These are phyloP conservation scores for Lyophyllum atratum DNA, from an alignment of 768 basidiomycete genomes.

Conservation along the genomic window DNA sequence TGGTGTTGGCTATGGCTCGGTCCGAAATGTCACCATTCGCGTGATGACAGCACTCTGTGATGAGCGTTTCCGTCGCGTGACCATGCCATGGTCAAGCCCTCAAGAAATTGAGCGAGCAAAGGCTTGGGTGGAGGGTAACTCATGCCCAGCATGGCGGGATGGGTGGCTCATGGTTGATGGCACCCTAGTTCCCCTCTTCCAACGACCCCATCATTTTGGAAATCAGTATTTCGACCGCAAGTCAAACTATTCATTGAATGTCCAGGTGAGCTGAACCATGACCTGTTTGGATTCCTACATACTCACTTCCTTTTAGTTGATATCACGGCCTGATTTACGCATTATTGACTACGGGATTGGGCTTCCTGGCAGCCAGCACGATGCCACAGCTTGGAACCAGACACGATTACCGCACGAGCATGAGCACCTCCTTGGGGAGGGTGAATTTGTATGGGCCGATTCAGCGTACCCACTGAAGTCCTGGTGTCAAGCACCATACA, in stretches of 20 bases:
- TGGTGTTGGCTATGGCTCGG: conserved; percentile 36
- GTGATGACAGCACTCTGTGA: conserved; percentile 28
- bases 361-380: conserved; percentile 32
- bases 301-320: conserved; percentile 9
- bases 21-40: conserved; percentile 22
- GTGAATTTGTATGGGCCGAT: conserved; percentile 32
- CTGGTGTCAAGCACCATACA: conserved; percentile 26
- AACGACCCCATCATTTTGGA: conserved; percentile 31
- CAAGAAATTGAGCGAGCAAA: conserved; percentile 32
- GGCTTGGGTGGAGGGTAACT: conserved; percentile 34
- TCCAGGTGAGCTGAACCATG: conserved; percentile 11
- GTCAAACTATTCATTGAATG: conserved; percentile 36
- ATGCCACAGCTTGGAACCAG: conserved; percentile 31
- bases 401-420: conserved; percentile 25
- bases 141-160: conserved; percentile 35
- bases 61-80: conserved; percentile 21
- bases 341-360: conserved; percentile 33
- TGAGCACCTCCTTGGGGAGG: conserved; percentile 11
- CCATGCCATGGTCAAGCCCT: conserved; percentile 28
- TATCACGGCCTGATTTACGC: conserved; percentile 17
- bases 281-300: neutral
- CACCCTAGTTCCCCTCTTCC: conserved; percentile 33
- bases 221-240: conserved; percentile 40
- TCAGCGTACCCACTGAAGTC: conserved; percentile 28
- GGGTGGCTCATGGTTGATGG: conserved; percentile 41